A percentile compares a stretch with the other conserved stretches of the same genome.
Evolutionary conservation across 1,284 basidiomycete species (phyloP).

Genomic region (Irpex rosettiformis): DNA sequence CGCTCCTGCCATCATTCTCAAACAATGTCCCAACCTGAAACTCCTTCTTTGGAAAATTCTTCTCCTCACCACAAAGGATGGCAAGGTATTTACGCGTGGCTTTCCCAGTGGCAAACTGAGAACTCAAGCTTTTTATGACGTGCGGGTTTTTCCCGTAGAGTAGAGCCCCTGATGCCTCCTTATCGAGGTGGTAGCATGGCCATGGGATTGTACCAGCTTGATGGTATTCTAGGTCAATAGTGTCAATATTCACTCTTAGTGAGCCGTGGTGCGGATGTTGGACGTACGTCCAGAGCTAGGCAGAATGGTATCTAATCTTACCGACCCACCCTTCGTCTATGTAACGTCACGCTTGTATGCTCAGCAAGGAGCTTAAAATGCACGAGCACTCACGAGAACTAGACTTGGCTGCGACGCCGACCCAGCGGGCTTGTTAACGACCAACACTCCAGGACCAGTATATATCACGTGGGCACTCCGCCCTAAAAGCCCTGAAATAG

Average conservation of each 20-base stretch:
- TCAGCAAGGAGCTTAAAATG: too few relatives aligned
- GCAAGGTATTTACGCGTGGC: conserved; percentile 66
- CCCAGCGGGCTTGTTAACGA: conserved; percentile 10
- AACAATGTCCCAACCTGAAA: conserved; percentile 43
- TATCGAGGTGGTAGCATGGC: conserved; percentile 58
- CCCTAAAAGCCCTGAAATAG: too few relatives aligned
- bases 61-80: conserved; percentile 51
- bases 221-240: not conserved
- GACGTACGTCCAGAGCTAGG: not conserved
- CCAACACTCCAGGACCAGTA: not conserved
- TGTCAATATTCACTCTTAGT: not conserved
- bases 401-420: not conserved
- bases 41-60: conserved; percentile 43
- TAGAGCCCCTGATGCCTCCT: conserved; percentile 66
- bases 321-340: not conserved
- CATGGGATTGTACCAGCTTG: not conserved
- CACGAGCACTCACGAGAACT: not conserved
- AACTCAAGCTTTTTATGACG: conserved; percentile 46
- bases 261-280: not conserved
- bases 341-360: not conserved
- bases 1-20: conserved; percentile 37
- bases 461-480: conserved; percentile 3
- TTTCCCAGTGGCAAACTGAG: conserved; percentile 46
- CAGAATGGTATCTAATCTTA: not conserved
- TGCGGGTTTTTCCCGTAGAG: conserved; percentile 46